Conservation (phyloP, 1,284 basidiomycete species). For the Golubevia sp. region DNA sequence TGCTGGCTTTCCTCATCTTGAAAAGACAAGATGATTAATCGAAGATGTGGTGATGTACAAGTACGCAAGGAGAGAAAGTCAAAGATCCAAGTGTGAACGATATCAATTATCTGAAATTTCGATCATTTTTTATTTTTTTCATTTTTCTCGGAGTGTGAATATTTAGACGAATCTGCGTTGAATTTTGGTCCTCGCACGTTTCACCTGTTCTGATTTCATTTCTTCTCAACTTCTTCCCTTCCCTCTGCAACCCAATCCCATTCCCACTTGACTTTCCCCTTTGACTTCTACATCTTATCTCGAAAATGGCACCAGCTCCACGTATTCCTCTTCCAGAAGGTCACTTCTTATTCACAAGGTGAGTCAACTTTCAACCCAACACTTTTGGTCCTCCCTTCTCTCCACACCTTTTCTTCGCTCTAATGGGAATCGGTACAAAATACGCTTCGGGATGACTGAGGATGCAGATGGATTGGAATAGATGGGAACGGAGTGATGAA, state of each 20-base stretch:
- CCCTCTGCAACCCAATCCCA: slow-evolving; percentile 1
- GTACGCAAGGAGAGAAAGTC: no score
- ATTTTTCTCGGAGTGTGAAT: neutral
- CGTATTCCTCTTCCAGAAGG: slow-evolving; percentile 45
- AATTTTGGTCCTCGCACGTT: neutral
- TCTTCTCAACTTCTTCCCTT: no score
- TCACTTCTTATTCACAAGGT: slow-evolving; percentile 62
- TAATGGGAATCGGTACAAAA: no score
- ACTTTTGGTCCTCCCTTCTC: neutral
- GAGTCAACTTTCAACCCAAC: slow-evolving; percentile 15
- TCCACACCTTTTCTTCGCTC: neutral
- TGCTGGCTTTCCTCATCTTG: slow-evolving; percentile 45
- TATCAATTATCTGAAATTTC: neutral
- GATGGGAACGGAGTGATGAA: no score
- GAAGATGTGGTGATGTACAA: neutral
- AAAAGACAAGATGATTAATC: neutral
- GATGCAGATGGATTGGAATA: no score
- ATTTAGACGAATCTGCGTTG: neutral
- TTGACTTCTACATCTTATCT: neutral
- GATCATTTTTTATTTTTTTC: neutral
- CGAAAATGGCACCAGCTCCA: slow-evolving; percentile 5
- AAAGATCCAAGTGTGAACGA: neutral
- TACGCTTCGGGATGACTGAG: no score
- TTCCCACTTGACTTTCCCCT: neutral
- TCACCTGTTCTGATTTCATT: slow-evolving; percentile 4